Conservation (phyloP, 2,329 filamentous ascomycete genomes). For the Penicillium polonicum region DNA sequence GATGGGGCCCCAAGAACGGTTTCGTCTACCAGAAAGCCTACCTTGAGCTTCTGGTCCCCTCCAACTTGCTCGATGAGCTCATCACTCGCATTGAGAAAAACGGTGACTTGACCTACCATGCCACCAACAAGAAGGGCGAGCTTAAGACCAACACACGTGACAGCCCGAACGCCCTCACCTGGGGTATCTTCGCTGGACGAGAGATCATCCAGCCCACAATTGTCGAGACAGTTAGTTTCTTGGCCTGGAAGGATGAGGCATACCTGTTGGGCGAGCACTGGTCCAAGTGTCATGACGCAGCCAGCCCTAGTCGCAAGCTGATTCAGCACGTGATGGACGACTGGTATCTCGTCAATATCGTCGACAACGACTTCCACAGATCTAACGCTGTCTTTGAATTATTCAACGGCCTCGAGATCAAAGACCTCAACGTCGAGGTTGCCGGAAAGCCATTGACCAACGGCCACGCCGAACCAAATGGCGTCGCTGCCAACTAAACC, state of each 20-base stretch:
- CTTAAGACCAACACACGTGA: constrained; percentile 80
- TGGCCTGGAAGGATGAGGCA: constrained; percentile 98
- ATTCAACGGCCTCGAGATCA: constrained; percentile 67
- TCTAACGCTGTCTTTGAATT: constrained; percentile 78
- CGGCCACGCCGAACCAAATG: constrained; percentile 21
- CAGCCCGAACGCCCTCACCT: constrained; percentile 95
- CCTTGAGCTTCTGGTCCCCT: constrained; percentile 83
- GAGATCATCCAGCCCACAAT: constrained; percentile 99
- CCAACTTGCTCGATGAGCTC: constrained; percentile 73
- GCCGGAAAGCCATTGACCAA: constrained; percentile 25
- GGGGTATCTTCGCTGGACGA: constrained; percentile 98
- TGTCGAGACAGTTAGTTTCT: constrained; percentile 93
- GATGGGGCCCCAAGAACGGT: constrained; percentile 92
- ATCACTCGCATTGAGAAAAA: constrained; percentile 74
- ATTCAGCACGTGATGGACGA: constrained; percentile 81
- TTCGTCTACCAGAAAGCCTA: constrained; percentile 99
- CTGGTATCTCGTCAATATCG: constrained; percentile 95
- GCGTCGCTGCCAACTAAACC: constrained; percentile 28
- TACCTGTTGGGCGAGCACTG: constrained; percentile 90
- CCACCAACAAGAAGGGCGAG: constrained; percentile 78
- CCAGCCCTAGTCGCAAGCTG: constrained; percentile 72
- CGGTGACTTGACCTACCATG: constrained; percentile 87
- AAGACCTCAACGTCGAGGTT: constrained; percentile 38
- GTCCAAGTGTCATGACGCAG: constrained; percentile 82
- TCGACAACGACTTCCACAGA: constrained; percentile 97